These are phyloP conservation scores for Protomyces lactucae-debilis DNA, from an alignment of 1,139 yeast species.

Conservation along the genomic window DNA sequence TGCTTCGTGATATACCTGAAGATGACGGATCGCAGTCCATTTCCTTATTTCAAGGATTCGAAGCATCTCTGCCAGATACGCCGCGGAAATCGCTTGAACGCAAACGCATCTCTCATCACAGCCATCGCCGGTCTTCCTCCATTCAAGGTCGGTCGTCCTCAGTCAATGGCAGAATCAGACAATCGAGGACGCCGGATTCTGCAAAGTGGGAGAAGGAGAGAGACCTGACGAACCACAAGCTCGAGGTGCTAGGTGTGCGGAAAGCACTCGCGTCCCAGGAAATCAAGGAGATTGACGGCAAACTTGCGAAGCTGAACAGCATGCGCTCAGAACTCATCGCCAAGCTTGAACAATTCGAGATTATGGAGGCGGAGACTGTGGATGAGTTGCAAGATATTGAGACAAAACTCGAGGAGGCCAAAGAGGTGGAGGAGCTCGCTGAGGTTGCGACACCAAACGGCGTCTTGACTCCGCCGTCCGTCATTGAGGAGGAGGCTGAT, in stretches of 20 bases:
- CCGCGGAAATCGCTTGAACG: slow-evolving; percentile 7
- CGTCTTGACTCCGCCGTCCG: background rate
- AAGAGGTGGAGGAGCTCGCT: slow-evolving; percentile 12
- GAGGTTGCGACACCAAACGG: slow-evolving; percentile 3
- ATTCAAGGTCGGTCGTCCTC: background rate
- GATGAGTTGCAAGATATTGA: slow-evolving; percentile 33
- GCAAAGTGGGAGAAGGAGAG: slow-evolving; percentile 42
- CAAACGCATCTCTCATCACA: background rate
- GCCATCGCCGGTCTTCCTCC: slow-evolving; percentile 6
- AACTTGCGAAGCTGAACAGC: slow-evolving; percentile 49
- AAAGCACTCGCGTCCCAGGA: slow-evolving; percentile 59
- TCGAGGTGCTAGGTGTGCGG: slow-evolving; percentile 56
- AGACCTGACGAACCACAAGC: slow-evolving; percentile 45
- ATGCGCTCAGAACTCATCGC: slow-evolving; percentile 53
- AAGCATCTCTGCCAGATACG: slow-evolving; percentile 48
- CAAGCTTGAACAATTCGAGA: slow-evolving; percentile 55
- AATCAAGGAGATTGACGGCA: slow-evolving; percentile 55
- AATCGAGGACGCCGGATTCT: slow-evolving; percentile 9
- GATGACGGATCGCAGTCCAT: slow-evolving; percentile 38
- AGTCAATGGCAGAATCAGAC: background rate
- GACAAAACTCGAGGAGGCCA: slow-evolving; percentile 14
- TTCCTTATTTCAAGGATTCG: slow-evolving; percentile 64
- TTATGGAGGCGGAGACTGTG: slow-evolving; percentile 53
- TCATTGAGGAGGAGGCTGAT: slow-evolving; percentile 7
- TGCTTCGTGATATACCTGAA: slow-evolving; percentile 50